Percentiles rank a stretch among this genome's conserved stretches.
These are phyloP conservation scores for Penicillium flavigenum DNA, from an alignment of 495 filamentous ascomycete genomes.

Conservation along the genomic window DNA sequence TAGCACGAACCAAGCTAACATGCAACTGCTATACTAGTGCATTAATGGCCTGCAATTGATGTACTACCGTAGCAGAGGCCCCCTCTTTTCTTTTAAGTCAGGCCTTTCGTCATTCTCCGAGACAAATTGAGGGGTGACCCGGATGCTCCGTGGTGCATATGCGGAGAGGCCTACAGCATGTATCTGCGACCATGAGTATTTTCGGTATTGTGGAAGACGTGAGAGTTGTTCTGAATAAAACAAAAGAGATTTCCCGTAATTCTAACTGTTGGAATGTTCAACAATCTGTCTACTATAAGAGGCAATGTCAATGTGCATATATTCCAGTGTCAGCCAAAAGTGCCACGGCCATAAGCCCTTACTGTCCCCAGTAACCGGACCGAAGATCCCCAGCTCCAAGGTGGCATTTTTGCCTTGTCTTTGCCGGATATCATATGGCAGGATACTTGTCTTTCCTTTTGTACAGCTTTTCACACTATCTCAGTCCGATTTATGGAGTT, in stretches of 20 bases:
- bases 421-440: conserved; percentile 30
- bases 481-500: neutral
- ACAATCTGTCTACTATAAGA: too few species aligned
- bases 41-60: conserved; percentile 3
- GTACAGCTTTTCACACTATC: too few species aligned
- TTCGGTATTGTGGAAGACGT: neutral
- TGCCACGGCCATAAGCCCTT: neutral
- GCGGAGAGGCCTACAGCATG: neutral
- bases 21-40: conserved; percentile 10
- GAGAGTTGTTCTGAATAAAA: neutral
- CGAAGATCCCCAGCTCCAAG: conserved; percentile 28
- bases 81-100: neutral
- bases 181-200: neutral
- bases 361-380: conserved; percentile 16
- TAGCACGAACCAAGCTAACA: neutral
- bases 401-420: conserved; percentile 22
- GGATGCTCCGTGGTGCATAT: conserved; percentile 9
- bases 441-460: neutral
- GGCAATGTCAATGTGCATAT: too few species aligned
- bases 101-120: conserved; percentile 11
- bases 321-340: too few species aligned
- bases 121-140: conserved; percentile 8
- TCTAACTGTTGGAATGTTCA: too few species aligned
- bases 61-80: conserved; percentile 2
- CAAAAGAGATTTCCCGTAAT: neutral